Conservation (phyloP, 2,329 filamentous ascomycete species). For the Phyllosticta capitalensis region DNA sequence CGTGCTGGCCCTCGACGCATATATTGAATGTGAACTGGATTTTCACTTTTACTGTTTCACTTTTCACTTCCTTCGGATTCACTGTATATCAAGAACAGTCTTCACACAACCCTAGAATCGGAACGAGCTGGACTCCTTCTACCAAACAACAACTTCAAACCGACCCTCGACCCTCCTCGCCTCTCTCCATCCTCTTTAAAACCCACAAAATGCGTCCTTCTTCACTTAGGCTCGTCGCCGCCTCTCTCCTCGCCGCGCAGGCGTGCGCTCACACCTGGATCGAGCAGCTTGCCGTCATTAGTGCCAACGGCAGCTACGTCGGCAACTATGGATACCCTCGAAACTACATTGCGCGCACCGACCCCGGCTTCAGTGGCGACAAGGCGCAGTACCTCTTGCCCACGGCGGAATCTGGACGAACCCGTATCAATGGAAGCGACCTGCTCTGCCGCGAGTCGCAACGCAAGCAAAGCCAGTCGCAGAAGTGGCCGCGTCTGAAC, state of each 20-base stretch:
- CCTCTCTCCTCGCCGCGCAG: constrained; percentile 15
- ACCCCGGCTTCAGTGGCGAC: constrained; percentile 53
- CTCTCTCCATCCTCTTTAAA: not conserved
- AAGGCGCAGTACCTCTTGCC: constrained; percentile 55
- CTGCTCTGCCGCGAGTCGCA: constrained; percentile 57
- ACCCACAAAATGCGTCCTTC: not conserved
- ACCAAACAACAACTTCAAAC: not conserved
- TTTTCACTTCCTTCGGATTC: not conserved
- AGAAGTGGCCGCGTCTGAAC: constrained; percentile 53
- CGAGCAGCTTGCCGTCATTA: constrained; percentile 63
- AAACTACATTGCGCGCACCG: constrained; percentile 52
- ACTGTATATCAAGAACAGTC: not conserved
- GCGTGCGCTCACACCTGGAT: constrained; percentile 63
- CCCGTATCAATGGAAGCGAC: constrained; percentile 42
- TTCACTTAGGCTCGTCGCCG: constrained; percentile 11
- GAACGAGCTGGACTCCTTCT: not conserved
- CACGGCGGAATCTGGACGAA: constrained; percentile 30
- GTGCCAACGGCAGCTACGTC: constrained; percentile 62
- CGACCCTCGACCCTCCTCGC: not conserved
- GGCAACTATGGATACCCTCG: constrained; percentile 66
- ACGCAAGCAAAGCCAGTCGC: constrained; percentile 44
- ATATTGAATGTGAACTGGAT: not conserved
- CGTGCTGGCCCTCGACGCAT: constrained; percentile 12
- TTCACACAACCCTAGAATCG: not conserved
- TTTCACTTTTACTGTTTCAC: not conserved